Base-by-base conservation (phyloP, 495 filamentous ascomycete genomes). In the Penicillium psychrofluorescens region DNA sequence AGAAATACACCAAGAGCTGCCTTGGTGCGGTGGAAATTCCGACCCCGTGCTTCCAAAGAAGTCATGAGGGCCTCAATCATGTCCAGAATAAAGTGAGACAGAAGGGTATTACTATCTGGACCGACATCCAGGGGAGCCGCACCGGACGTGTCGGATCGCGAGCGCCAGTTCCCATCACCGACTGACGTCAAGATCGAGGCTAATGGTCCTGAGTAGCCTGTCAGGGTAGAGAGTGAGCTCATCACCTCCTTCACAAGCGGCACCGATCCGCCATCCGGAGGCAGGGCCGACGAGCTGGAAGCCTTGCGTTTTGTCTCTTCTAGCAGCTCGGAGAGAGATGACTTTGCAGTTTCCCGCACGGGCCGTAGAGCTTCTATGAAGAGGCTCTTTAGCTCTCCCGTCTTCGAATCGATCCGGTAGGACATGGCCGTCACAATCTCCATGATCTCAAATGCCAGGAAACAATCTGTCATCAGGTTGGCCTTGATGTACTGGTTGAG, bases 361-460 rank as follows among this genome's bases (percentile, higher is more conserved):
- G 91, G 94, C 44, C 88, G 86, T 12, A 97, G 70, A 1, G 88
- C 86, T 29, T 95, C 89, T 1, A 85, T 80, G 36, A 97, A 80
- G 10, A 84, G 75, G 31, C 77, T 76, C 60, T 95, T 95, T 33
- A 95, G 78, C 58, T 95, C 90, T 2, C 87, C 88, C 6, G 88
- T 92, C 54, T 84, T 81, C 2, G 72, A 66, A 41, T 94, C 94
- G 7, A 99, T 72, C 37, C 83, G 80, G 48, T 83, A 80, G 10
- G 86, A 89, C 46, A 94, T 76, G 30, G 74, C 74, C 3, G 86
- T 86, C 35, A 99, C 85, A 46, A 95, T 87, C 53, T 95, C 91
- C 36, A 95, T 85, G 42, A 97, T 90, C 58, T 99, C 92, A 59
- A 94, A 99, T 4, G 89, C 90, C 16, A 99, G 76, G 59, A 86